Conservation (phyloP, 768 basidiomycete species). For the Glaciozyma martinii region DNA sequence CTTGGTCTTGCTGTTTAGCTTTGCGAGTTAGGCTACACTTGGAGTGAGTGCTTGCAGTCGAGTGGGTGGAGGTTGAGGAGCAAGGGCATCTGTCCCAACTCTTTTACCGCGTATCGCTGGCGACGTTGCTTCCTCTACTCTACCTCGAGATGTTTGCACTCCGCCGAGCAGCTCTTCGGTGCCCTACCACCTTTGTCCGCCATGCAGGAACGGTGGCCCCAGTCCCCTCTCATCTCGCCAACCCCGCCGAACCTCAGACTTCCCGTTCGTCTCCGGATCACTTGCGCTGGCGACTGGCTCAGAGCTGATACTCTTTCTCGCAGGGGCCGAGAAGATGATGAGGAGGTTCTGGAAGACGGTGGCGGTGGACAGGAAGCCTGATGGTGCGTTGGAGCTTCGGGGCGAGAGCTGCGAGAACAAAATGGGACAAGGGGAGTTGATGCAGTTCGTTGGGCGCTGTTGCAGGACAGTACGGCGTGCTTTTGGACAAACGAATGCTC, state of each 20-base stretch:
- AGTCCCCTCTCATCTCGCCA: neutral
- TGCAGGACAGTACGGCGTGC: constrained; percentile 19
- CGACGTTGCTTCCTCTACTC: too few species aligned
- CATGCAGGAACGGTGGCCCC: neutral
- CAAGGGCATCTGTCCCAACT: too few species aligned
- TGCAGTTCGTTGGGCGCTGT: neutral
- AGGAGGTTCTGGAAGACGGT: constrained; percentile 93
- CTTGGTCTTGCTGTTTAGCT: neutral
- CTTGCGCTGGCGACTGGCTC: neutral
- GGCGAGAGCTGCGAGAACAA: neutral
- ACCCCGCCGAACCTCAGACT: constrained; percentile 2
- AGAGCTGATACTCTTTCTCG: neutral
- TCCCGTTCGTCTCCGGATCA: neutral
- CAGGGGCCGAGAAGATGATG: constrained; percentile 77
- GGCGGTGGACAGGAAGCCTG: constrained; percentile 52
- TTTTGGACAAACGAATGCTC: constrained; percentile 45
- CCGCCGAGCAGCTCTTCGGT: neutral
- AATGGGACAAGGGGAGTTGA: neutral
- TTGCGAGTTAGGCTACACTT: neutral
- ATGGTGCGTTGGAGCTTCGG: constrained; percentile 34
- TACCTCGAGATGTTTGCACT: neutral
- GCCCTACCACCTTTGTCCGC: neutral
- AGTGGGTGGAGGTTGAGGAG: too few species aligned
- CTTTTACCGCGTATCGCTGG: too few species aligned
- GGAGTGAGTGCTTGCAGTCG: too few species aligned